Conservation (phyloP, 148 eudicot species). For the Rhododendron vialii region DNA sequence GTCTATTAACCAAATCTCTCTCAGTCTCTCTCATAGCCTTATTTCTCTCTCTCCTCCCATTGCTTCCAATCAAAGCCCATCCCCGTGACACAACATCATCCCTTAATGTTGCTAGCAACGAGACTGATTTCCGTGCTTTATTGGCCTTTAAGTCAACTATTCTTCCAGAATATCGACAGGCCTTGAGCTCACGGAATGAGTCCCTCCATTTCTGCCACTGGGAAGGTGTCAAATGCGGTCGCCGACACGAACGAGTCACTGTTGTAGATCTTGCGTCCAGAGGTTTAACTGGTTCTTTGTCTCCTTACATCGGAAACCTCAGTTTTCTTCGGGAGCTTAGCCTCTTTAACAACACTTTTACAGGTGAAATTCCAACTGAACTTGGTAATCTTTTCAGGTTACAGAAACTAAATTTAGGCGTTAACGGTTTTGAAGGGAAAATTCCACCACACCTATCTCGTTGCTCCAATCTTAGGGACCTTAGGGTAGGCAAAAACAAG, state of each 20-base stretch:
- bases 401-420: background rate
- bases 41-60: background rate
- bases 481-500: background rate
- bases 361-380: background rate
- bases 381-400: background rate
- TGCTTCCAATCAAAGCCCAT: background rate
- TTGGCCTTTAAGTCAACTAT: background rate
- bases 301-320: background rate
- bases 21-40: background rate
- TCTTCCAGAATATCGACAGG: background rate
- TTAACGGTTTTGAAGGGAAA: background rate
- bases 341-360: background rate
- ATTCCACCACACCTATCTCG: background rate
- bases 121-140: background rate
- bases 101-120: background rate
- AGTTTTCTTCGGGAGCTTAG: background rate
- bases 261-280: background rate
- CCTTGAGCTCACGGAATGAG: background rate
- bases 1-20: background rate
- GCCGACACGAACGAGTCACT: background rate
- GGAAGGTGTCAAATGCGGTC: background rate
- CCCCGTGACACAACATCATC: background rate
- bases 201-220: background rate
- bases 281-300: background rate
- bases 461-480: background rate